Base-by-base conservation (phyloP, 2,329 filamentous ascomycete species). In the Colletotrichum sojae region DNA sequence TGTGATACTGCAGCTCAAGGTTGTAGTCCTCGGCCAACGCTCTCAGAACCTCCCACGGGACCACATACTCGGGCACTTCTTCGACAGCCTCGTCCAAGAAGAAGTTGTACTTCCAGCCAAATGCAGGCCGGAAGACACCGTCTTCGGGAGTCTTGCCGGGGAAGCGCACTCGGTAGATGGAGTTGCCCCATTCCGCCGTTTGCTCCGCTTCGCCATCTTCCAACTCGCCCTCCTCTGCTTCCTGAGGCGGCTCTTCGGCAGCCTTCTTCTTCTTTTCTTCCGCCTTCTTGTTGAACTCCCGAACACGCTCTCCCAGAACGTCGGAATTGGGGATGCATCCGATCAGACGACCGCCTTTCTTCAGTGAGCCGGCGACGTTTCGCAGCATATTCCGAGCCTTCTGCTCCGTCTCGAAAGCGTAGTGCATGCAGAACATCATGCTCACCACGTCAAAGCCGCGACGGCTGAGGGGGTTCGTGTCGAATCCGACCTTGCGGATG, bases 391-490 rank as follows among this genome's bases (percentile, higher is more conserved):
- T 93, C 52, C 94, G 90, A 2, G 95, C 94, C 80, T 97, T 97
- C 55, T 90, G 89, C 79, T 99, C 95, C 60, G 86, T 94, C 83
- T 98, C 96, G 74, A 98, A 99, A 6, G 96, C 95, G 79, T 99
- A 99, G 82, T 99, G 96, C 90, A 99, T 96, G 76, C 94, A 97
- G 80, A 99, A 99, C 96, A 99, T 99, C 89, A 97, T 97, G 77
- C 92, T 94, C 71, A 99, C 95, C 49, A 98, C 93, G 78, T 99
- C 96, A 75, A 98, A 99, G 4, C 95, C 95, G 63, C 92, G 92
- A 61, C 89, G 89, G 70, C 90, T 80, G 90, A 92, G 82, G 84
- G 93, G 75, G 83, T 91, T 91, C 0, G 88, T 85, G 76, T 97
- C 93, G 74, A 97, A 97, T 22, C 96, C 96, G 36, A 99, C 94